Base-by-base conservation (phyloP, 192 early-diverging fungal genomes). In the Rhizophagus sp. region DNA sequence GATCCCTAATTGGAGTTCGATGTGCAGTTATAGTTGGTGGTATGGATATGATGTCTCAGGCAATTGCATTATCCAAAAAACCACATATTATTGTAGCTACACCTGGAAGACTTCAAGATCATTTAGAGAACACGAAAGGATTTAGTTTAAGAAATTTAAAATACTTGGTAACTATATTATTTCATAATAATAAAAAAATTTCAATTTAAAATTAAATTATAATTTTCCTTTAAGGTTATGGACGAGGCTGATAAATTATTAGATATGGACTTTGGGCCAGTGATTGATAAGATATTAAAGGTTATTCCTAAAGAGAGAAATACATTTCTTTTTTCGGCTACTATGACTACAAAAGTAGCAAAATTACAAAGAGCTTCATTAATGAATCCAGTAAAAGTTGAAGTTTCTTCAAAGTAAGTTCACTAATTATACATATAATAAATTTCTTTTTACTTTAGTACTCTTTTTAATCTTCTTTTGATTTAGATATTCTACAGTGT, bases 331-430 rank as follows among this genome's bases (percentile, higher is more conserved):
- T 99, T 99, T 82, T 98, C 97, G 9, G 97, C 97, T 8, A 99
- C 97, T 0, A 98, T 99, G 97, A 99, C 97, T 1, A 97, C 92
- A 34, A 98, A 98, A 82, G 97, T 99, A 8, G 96, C 96, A 64
- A 99, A 99, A 85, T 90, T 99, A 66, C 97, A 96, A 82, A 84
- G 94, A 82, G 94, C 94, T 73, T 96, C 95, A 80, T 91, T 99
- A 57, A 86, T 88, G 34, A 93, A 97, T 74, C 97, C 97, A 10
- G 97, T 97, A 63, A 97, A 96, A 82, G 86, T 99, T 25, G 95
- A 97, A 83, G 96, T 99, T n/a, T 94, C 96, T 30, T 92, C 93
- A 74, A 98, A 98, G 88, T 89, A 85, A 85, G 82, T 79, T 36
- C 24, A 13, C 10, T 49, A 50, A 12, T 22, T 36, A n/a, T 65